A percentile compares a stretch with the other conserved stretches of the same genome.
Evolutionary conservation across 73 alveolate genomes (phyloP).

Genomic region (Stentor roeselii): DNA sequence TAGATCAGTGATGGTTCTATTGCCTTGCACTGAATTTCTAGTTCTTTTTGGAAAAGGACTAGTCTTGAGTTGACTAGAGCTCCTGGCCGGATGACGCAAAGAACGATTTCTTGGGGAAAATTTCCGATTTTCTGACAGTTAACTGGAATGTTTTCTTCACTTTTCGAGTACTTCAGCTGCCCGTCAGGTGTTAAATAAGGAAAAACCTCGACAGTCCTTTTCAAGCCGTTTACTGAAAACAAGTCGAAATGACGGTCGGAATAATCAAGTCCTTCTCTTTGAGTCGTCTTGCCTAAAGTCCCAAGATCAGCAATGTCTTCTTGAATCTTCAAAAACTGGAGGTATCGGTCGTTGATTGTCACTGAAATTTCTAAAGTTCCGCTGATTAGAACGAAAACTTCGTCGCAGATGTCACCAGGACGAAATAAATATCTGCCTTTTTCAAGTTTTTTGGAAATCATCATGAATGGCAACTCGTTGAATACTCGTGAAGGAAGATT

Average conservation of each 20-base stretch:
- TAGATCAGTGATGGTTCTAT: not conserved
- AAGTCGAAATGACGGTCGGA: slow-evolving; percentile 5
- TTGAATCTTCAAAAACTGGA: not conserved
- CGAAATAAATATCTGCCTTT: slow-evolving; percentile 14
- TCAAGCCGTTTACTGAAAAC: not conserved
- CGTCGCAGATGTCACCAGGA: slow-evolving; percentile 21
- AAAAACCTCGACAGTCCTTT: not conserved
- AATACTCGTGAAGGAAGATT: not conserved
- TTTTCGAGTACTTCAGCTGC: not conserved
- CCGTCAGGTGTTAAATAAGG: not conserved
- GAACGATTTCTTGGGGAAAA: not conserved
- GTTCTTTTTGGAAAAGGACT: too few species aligned
- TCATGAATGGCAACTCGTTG: not conserved
- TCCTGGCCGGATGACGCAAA: not conserved
- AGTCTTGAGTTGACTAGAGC: not conserved
- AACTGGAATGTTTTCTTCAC: not conserved
- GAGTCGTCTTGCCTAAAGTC: not conserved
- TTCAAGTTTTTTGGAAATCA: not conserved
- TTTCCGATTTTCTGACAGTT: not conserved
- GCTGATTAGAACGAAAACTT: not conserved
- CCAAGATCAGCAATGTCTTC: not conserved
- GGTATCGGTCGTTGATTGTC: slow-evolving; percentile 7
- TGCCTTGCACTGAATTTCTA: slow-evolving; percentile 7
- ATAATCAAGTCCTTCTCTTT: not conserved
- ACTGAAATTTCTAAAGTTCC: slow-evolving; percentile 26